Evolutionary conservation across 768 basidiomycete genomes (phyloP), one percentile per base, ranked within the genome.

Genomic region (Suillus luteus): DNA sequence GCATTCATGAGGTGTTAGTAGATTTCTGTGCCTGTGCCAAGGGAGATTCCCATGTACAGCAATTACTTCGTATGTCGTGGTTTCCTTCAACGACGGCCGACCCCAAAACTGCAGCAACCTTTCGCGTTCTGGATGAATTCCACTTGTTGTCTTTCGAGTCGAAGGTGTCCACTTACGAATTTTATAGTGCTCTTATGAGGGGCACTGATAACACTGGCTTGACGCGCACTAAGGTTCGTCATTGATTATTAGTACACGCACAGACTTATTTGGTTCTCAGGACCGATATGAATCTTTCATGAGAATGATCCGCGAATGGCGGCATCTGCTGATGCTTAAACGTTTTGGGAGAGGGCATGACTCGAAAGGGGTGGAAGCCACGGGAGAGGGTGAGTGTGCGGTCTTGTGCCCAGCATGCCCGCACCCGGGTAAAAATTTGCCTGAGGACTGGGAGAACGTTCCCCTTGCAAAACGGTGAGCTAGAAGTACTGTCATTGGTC

Each of bases 111-210:
- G 60, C 60, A 5, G 60, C 60, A 15, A 61, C 46, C 17, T 61
- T 61, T 46, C 35, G 51, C 2, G 35, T 74, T 8, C 68, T 78
- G 1, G 59, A 74, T 6, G 48, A 48, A 2, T 75, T 72, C 51
- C 68, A 75, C 22, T 55, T 74, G 0, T 65, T 77, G 0, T 70
- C 70, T 9, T 76, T 76, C 46, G 69, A 68, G 55, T 74, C 70
- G 1, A 76, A 78, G 62, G 48, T 66, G 0, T 71, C 72, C 0
- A 64, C 65, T 1, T 76, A 68, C 55, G 72, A 77, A 38, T 75
- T 71, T 35, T 74, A 75, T 48, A 58, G 69, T 24, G 55, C 70
- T 0, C 66, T 78, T 4, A 44, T 61, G 5, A 60, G 73, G 1
- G 46, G 71, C 0, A 74, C 69, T 2, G 64, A 73, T 24, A 76